These are phyloP conservation scores for Henckelia pumila DNA, from an alignment of 257 asterid genomes.

Conservation along the genomic window DNA sequence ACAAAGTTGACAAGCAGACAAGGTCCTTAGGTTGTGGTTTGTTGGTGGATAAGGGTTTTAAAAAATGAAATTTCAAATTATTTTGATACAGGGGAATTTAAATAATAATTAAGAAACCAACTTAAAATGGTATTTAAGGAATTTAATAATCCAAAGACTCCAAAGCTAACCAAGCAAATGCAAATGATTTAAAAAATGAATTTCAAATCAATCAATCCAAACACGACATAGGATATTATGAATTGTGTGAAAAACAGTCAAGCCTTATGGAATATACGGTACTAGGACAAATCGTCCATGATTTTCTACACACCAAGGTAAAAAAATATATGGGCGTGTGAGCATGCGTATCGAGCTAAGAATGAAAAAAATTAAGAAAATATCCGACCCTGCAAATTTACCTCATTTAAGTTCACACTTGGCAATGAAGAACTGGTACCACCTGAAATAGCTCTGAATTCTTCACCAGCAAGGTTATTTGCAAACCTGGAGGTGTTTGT, in stretches of 20 bases:
- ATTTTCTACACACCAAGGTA: conserved; percentile 5
- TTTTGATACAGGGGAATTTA: too few species aligned
- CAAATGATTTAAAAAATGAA: neutral
- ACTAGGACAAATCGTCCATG: conserved; percentile 15
- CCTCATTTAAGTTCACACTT: conserved; percentile 29
- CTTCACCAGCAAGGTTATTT: conserved; percentile 32
- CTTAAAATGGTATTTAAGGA: neutral
- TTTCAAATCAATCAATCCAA: neutral
- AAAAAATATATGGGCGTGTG: conserved; percentile 11
- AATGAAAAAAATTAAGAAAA: conserved; percentile 8
- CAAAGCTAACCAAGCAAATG: neutral
- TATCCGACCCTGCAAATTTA: conserved; percentile 42
- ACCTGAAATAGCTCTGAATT: conserved; percentile 22
- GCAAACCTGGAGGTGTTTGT: conserved; percentile 27
- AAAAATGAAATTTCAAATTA: neutral
- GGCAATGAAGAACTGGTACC: conserved; percentile 34
- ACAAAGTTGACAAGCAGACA: conserved; percentile 11
- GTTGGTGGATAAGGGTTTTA: neutral
- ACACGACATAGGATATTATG: neutral
- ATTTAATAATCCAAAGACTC: neutral
- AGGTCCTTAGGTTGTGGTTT: neutral
- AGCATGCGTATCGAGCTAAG: conserved; percentile 16
- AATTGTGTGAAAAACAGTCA: conserved; percentile 5
- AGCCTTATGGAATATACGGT: conserved; percentile 11
- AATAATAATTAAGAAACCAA: too few species aligned